phyloP scores from a whole-genome alignment of 495 filamentous ascomycete genomes.

The Talaromyces nanjingensis region DNA sequence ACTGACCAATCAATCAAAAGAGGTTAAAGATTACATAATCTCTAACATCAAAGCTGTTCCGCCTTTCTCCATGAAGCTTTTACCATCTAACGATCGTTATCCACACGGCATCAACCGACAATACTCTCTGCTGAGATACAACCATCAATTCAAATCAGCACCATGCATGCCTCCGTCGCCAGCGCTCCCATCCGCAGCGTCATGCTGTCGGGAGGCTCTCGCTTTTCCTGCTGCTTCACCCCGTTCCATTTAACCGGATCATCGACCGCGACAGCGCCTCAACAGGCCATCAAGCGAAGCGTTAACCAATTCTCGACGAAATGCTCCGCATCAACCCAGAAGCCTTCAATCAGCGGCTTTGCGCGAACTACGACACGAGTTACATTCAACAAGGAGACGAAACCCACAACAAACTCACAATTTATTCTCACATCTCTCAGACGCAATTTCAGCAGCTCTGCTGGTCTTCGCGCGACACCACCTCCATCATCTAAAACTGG shows the following conservation, averaged over 20 bases:
- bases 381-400: not conserved
- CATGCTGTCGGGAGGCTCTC: slow-evolving; percentile 18
- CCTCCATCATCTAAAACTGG: slow-evolving; percentile 19
- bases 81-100: not conserved
- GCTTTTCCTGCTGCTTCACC: slow-evolving; percentile 17
- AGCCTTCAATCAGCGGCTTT: not conserved
- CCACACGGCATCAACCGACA: not conserved
- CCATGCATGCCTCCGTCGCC: slow-evolving; percentile 19
- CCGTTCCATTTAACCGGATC: slow-evolving; percentile 16
- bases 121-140: not conserved
- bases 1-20: not conserved
- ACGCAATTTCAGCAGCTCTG: not conserved
- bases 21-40: not conserved
- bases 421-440: not conserved
- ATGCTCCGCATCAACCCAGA: not conserved
- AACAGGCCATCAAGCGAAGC: not conserved
- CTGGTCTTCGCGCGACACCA: slow-evolving; percentile 27
- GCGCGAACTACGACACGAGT: not conserved
- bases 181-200: slow-evolving; percentile 26
- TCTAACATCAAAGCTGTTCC: not conserved
- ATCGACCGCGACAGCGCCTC: not conserved
- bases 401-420: not conserved
- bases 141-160: not conserved
- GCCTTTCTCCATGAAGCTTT: not conserved
- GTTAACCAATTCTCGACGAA: slow-evolving; percentile 1